Evolutionary conservation across 306 rosid genomes (phyloP), one percentile per base, ranked within the genome.

Genomic region (Biancaea sappan): DNA sequence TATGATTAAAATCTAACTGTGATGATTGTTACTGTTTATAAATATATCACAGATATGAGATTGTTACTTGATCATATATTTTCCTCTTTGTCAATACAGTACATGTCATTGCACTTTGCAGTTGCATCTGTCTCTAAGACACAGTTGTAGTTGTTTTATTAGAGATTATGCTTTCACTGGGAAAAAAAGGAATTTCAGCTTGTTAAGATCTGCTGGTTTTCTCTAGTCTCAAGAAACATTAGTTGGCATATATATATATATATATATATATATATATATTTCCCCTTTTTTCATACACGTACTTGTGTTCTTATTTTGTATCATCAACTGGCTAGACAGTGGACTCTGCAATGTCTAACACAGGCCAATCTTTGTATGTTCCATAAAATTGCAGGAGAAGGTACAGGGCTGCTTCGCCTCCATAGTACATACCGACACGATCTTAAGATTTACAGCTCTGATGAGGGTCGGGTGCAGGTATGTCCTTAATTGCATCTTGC

Each of bases 401-500:
- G 98, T 52, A 94, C 97, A 9, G 98, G 97, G 72, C 80, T 94
- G 53, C 98, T 94, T 84, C 97, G 98, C 81, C 96, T 94, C 65
- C 98, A 94, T 73, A 94, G 98, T 76, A 94, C 98, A 51, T 91
- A 94, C 58, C 90, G 98, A 62, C 98, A 94, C 71, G 97, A 94
- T 85, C 90, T 94, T 63, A 94, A 94, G 86, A 94, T 94, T 75
- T 94, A 94, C 81, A 94, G 98, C 82, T 94, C 98, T 77, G 98
- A 94, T 74, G 98, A 94, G 89, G 98, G 98, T 31, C 98, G 98
- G 64, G 98, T 94, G 79, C 98, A 94, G 98, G 98, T 94, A 86
- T 69, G 79, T 40, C 61, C 31, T 58, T 21, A 40, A 7, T 37
- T 47, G 14, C 60, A 65, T 66, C 7, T 37, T 47, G 14, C 60